Percentiles rank a stretch among this genome's conserved stretches.
Evolutionary conservation across 2,329 filamentous ascomycete species (phyloP).

Genomic region (Alternaria rosae): DNA sequence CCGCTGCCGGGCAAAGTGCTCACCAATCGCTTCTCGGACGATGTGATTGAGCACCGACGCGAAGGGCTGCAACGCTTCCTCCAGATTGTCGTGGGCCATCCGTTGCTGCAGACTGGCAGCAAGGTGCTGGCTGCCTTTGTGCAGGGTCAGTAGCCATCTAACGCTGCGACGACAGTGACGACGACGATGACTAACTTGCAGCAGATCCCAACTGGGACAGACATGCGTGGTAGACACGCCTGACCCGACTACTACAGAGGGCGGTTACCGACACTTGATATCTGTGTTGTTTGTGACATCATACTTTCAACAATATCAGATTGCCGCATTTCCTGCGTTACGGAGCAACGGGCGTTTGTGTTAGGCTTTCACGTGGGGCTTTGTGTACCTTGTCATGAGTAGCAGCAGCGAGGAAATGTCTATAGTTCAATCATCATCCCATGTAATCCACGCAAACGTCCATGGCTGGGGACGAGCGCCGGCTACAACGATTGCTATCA

Average conservation of each 20-base stretch:
- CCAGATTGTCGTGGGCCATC: slow-evolving; percentile 97
- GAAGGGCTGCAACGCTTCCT: slow-evolving; percentile 94
- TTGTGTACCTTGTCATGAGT: slow-evolving; percentile 6
- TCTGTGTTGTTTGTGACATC: too few species aligned
- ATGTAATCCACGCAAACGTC: not conserved
- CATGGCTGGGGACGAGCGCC: slow-evolving; percentile 1
- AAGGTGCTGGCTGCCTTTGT: slow-evolving; percentile 97
- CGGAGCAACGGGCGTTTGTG: slow-evolving; percentile 34
- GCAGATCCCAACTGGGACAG: slow-evolving; percentile 86
- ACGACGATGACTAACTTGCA: slow-evolving; percentile 20
- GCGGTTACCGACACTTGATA: not conserved
- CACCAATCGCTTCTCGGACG: slow-evolving; percentile 96
- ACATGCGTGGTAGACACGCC: slow-evolving; percentile 45
- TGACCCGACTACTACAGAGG: not conserved
- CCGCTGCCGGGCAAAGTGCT: slow-evolving; percentile 97
- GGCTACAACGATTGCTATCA: slow-evolving; percentile 17
- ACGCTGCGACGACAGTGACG: not conserved
- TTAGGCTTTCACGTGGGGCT: slow-evolving; percentile 7
- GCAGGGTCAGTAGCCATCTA: slow-evolving; percentile 70
- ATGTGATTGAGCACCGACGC: slow-evolving; percentile 93
- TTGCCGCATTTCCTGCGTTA: slow-evolving; percentile 26
- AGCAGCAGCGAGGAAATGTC: slow-evolving; percentile 3
- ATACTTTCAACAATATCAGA: too few species aligned
- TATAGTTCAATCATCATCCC: slow-evolving; percentile 2
- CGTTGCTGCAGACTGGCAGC: slow-evolving; percentile 93